phyloP scores from a whole-genome alignment of 2,329 filamentous ascomycete species.

The Mariannaea elegans region DNA sequence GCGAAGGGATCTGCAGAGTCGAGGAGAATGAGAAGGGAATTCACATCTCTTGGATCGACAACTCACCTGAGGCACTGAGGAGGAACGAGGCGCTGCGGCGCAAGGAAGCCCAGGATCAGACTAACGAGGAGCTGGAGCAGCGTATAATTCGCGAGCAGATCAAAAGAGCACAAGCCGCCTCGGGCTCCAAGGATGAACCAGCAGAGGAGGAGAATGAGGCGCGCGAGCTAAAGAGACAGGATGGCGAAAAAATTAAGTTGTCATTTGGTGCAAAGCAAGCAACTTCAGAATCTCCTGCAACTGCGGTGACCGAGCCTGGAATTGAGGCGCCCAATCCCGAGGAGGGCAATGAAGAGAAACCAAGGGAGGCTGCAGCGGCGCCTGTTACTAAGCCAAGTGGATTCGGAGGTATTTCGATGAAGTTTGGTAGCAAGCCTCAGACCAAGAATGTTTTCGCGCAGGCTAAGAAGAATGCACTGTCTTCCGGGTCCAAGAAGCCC shows the following conservation, averaged over 20 bases:
- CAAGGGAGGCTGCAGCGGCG: conserved; percentile 26
- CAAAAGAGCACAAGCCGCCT: conserved; percentile 70
- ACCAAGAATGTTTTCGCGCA: conserved; percentile 80
- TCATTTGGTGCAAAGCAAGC: conserved; percentile 65
- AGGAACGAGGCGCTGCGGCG: conserved; percentile 82
- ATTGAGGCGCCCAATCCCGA: conserved; percentile 15
- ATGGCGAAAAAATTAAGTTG: conserved; percentile 80
- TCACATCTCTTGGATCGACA: conserved; percentile 90
- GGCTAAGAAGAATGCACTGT: conserved; percentile 74
- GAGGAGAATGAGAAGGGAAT: conserved; percentile 89
- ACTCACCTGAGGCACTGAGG: conserved; percentile 83
- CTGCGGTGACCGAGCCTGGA: conserved; percentile 16
- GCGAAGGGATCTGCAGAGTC: conserved; percentile 87
- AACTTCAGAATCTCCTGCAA: conserved; percentile 32
- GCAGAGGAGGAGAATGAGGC: conserved; percentile 53
- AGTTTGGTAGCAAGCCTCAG: conserved; percentile 70
- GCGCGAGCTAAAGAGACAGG: conserved; percentile 65
- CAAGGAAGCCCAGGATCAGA: conserved; percentile 87
- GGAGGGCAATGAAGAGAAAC: conserved; percentile 7
- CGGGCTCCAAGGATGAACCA: conserved; percentile 51
- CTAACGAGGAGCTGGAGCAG: conserved; percentile 90
- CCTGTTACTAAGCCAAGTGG: conserved; percentile 44
- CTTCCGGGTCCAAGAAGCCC: conserved; percentile 68
- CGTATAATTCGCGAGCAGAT: conserved; percentile 86
- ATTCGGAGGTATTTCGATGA: conserved; percentile 65